Percentiles rank a stretch among this genome's conserved stretches.
Conservation (phyloP, 805 yeast species). For the Cyberlindnera veronae region DNA sequence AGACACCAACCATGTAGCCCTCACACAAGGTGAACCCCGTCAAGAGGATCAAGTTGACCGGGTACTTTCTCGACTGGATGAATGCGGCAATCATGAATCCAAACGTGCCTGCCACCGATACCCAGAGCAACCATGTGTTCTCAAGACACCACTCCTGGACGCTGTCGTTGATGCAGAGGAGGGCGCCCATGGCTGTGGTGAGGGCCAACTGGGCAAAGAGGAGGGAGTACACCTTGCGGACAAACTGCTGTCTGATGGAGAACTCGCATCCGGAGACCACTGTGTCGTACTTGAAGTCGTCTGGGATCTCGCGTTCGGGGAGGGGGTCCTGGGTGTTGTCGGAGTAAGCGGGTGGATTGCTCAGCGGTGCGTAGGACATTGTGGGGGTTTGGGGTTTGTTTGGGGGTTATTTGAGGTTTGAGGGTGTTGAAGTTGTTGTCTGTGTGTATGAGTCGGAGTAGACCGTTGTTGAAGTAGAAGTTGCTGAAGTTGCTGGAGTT, state of each 20-base stretch:
- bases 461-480: too few species aligned
- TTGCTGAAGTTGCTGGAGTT: too few species aligned
- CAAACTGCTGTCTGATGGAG: conserved; percentile 69
- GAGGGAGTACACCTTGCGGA: conserved; percentile 75
- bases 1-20: conserved; percentile 67
- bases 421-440: neutral
- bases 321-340: conserved; percentile 16
- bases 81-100: conserved; percentile 63
- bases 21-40: conserved; percentile 71
- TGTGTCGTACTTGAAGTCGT: conserved; percentile 81
- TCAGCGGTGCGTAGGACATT: conserved; percentile 26
- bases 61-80: conserved; percentile 63
- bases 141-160: conserved; percentile 52
- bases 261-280: conserved; percentile 75
- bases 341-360: conserved; percentile 27
- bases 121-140: conserved; percentile 56
- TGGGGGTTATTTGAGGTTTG: neutral
- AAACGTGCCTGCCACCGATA: conserved; percentile 56
- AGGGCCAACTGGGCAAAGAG: conserved; percentile 59
- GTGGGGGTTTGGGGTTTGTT: neutral
- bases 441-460: neutral
- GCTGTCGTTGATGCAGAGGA: conserved; percentile 42
- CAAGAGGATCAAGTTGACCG: conserved; percentile 58
- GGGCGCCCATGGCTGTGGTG: conserved; percentile 56
- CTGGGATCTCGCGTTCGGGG: conserved; percentile 46